Base-by-base conservation (phyloP, 495 filamentous ascomycete genomes). In the Penicillium ochrochloron region DNA sequence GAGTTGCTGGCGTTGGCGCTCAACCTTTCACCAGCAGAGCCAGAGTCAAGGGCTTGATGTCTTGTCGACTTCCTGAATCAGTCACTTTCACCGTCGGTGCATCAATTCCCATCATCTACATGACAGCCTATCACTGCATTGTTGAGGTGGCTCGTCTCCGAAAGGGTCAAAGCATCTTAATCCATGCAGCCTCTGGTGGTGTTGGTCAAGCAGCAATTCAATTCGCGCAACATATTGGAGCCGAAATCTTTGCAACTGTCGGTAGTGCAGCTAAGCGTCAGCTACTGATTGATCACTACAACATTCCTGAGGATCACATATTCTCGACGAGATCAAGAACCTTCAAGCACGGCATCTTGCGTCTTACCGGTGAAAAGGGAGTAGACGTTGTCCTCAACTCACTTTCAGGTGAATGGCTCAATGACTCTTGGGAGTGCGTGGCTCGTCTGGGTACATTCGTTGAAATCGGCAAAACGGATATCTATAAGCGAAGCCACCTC, bases 361-460 rank as follows among this genome's bases (percentile, higher is more conserved):
- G 76, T n/a, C 17, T 37, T 34, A 89, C 85, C 0, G 61, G 73
- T 2, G 76, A 76, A 1, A 62, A 74, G 1, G 86, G 87, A 2
- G 85, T 89, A 0, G 86, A 89, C 50, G 69, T 83, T 6, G 73
- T 88, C 1, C 62, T 88, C 1, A 87, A 85, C 68, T 81, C 80
- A 0, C 57, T 82, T 2, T 62, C 78, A 3, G 80, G 80, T 0
- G 76, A 84, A n/a, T 50, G 67, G 3, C 69, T 85, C 0, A 73
- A 66, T 3, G 76, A 62, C 6, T 76, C 77, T 5, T 87, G 78
- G 80, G 66, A 77, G 6, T 84, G 75, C 50, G 59, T 87, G n/a
- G 85, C 85, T 0, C 72, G 73, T 12, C 80, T 77, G 57, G 80
- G 81, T 0, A 66, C 66, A 2, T 84, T 83, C 53, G 60, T 84